Evolutionary conservation across 2,329 filamentous ascomycete species (phyloP).

Genomic region (Ophiostoma pallidulum): DNA sequence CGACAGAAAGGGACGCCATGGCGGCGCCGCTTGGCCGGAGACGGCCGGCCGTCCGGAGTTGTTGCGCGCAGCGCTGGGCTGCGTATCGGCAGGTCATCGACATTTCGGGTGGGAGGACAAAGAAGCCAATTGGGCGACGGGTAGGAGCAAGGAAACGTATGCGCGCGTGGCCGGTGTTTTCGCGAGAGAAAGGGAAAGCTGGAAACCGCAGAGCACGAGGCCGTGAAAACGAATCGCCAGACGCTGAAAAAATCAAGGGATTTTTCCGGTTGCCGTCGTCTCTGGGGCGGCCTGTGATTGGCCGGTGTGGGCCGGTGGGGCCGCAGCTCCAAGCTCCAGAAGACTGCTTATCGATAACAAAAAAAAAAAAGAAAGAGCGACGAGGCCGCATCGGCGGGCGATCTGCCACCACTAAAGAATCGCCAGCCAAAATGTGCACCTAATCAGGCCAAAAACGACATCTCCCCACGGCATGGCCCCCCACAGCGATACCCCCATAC

Average conservation of each 20-base stretch:
- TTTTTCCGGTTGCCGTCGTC: slow-evolving; percentile 7
- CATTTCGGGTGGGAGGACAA: slow-evolving; percentile 37
- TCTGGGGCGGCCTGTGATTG: slow-evolving; percentile 9
- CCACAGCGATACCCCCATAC: background rate
- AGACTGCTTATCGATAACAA: slow-evolving; percentile 12
- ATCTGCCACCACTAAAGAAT: slow-evolving; percentile 7
- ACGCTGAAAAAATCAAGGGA: slow-evolving; percentile 11
- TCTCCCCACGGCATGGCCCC: background rate
- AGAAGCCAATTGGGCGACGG: background rate
- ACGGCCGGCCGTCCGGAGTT: slow-evolving; percentile 42
- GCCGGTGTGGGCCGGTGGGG: background rate
- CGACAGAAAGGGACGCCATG: slow-evolving; percentile 8
- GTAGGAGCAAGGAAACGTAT: background rate
- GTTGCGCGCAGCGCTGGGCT: slow-evolving; percentile 55
- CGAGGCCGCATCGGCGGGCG: too few relatives aligned
- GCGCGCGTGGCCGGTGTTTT: background rate
- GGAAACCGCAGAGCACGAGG: background rate
- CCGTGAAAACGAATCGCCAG: slow-evolving; percentile 3
- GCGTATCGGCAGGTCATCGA: slow-evolving; percentile 54
- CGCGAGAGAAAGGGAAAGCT: background rate
- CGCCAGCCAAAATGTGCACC: background rate
- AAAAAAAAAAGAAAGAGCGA: slow-evolving; percentile 12
- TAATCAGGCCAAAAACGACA: slow-evolving; percentile 3
- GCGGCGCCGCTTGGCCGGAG: slow-evolving; percentile 37
- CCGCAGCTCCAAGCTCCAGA: slow-evolving; percentile 2